phyloP scores from a whole-genome alignment of 441 rosid species.

The Jatropha multifida region DNA sequence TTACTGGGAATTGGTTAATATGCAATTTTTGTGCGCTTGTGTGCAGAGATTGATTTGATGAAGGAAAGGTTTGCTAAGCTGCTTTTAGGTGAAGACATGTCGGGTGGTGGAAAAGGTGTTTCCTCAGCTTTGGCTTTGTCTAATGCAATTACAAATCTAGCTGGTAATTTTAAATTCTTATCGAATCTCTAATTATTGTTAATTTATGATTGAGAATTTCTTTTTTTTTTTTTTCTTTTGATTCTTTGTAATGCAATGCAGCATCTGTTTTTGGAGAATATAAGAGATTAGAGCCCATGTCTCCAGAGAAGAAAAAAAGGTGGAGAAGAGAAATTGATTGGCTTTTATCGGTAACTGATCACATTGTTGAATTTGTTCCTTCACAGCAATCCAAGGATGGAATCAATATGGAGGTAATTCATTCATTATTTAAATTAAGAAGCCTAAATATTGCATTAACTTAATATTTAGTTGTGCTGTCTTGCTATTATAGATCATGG shows the following conservation, averaged over 20 bases:
- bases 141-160: constrained; percentile 89
- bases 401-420: constrained; percentile 72
- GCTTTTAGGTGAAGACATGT: constrained; percentile 95
- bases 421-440: constrained; percentile 17
- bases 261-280: constrained; percentile 94
- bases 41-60: constrained; percentile 67
- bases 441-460: not conserved
- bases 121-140: constrained; percentile 95
- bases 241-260: constrained; percentile 16
- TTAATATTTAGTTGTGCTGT: not conserved
- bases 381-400: constrained; percentile 79
- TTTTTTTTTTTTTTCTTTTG: no score
- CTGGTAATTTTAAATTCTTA: constrained; percentile 46
- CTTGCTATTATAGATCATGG: constrained; percentile 46
- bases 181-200: not conserved
- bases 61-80: constrained; percentile 85
- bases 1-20: no score
- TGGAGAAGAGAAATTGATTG: constrained; percentile 91
- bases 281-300: constrained; percentile 72
- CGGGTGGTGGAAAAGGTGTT: constrained; percentile 96
- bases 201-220: not conserved
- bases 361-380: constrained; percentile 84
- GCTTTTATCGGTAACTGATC: constrained; percentile 85
- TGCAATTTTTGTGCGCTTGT: not conserved
- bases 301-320: constrained; percentile 55